Evolutionary conservation across 768 basidiomycete genomes (phyloP).

Genomic region (Hemileccinum impolitum): DNA sequence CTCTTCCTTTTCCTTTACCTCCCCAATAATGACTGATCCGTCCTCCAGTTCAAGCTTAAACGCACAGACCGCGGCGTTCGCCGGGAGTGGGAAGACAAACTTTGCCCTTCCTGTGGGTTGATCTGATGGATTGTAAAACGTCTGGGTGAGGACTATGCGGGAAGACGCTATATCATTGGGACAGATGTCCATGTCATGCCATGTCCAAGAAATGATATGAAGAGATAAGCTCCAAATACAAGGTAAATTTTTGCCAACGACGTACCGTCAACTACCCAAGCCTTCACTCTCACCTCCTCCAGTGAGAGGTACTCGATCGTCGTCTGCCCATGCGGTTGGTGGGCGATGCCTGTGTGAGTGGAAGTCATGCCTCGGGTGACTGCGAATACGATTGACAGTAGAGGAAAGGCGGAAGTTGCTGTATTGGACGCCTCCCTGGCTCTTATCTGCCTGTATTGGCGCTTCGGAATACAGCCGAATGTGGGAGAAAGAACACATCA

Average conservation of each 20-base stretch:
- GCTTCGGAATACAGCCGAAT: conserved; percentile 5
- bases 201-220: not conserved
- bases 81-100: conserved; percentile 60
- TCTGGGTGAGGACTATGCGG: conserved; percentile 39
- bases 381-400: not conserved
- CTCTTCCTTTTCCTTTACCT: conserved; percentile 45
- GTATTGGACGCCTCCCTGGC: not conserved
- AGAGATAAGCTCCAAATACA: conserved; percentile 3
- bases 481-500: not conserved
- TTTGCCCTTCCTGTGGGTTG: conserved; percentile 42
- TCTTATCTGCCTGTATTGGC: conserved; percentile 16
- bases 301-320: conserved; percentile 36
- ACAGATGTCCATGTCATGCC: not conserved
- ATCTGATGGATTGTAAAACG: conserved; percentile 37
- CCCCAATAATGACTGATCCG: conserved; percentile 40
- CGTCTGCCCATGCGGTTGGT: conserved; percentile 24
- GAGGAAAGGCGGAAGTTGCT: conserved; percentile 2
- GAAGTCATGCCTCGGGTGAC: conserved; percentile 13
- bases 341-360: conserved; percentile 27
- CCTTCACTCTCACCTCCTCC: conserved; percentile 39
- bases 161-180: conserved; percentile 38
- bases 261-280: conserved; percentile 43
- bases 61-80: conserved; percentile 49
- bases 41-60: conserved; percentile 49
- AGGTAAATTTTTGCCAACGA: not conserved